A percentile compares a stretch with the other conserved stretches of the same genome.
phyloP scores from a whole-genome alignment of 2,329 filamentous ascomycete species.

The Malbranchea zuffiana region DNA sequence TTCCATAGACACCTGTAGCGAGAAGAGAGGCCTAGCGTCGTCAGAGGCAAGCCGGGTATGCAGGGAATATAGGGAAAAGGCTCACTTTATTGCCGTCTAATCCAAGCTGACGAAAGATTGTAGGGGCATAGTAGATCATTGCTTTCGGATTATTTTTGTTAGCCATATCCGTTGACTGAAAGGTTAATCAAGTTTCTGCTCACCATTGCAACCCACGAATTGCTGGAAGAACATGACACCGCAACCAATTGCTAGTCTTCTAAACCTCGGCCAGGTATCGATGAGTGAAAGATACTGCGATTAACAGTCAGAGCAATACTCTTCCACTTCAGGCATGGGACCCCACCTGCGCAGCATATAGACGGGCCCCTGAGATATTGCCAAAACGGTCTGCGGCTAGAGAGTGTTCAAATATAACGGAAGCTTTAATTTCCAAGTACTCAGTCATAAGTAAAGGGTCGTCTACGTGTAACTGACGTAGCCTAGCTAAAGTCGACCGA shows the following conservation, averaged over 20 bases:
- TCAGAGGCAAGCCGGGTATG: neutral
- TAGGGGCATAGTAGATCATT: slow-evolving; percentile 41
- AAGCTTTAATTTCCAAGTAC: slow-evolving; percentile 41
- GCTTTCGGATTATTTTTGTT: too few relatives aligned
- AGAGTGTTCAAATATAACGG: slow-evolving; percentile 27
- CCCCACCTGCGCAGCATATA: slow-evolving; percentile 25
- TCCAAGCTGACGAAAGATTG: slow-evolving; percentile 37
- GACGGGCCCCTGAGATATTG: slow-evolving; percentile 19
- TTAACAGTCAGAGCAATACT: neutral
- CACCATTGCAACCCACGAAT: slow-evolving; percentile 39
- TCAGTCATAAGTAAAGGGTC: slow-evolving; percentile 42
- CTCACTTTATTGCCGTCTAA: slow-evolving; percentile 26
- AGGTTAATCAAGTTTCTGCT: too few relatives aligned
- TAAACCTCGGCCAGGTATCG: slow-evolving; percentile 28
- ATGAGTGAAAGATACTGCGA: slow-evolving; percentile 25
- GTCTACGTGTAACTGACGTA: slow-evolving; percentile 38
- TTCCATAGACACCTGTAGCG: slow-evolving; percentile 30
- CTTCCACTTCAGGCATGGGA: neutral
- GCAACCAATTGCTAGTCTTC: slow-evolving; percentile 30
- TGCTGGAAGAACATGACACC: slow-evolving; percentile 37
- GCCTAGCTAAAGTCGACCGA: slow-evolving; percentile 35
- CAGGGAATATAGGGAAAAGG: neutral
- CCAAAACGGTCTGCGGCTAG: slow-evolving; percentile 25
- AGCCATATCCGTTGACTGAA: too few relatives aligned
- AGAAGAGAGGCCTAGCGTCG: slow-evolving; percentile 23